Base-by-base conservation (phyloP, 805 yeast genomes). In the Kuraishia molischiana region DNA sequence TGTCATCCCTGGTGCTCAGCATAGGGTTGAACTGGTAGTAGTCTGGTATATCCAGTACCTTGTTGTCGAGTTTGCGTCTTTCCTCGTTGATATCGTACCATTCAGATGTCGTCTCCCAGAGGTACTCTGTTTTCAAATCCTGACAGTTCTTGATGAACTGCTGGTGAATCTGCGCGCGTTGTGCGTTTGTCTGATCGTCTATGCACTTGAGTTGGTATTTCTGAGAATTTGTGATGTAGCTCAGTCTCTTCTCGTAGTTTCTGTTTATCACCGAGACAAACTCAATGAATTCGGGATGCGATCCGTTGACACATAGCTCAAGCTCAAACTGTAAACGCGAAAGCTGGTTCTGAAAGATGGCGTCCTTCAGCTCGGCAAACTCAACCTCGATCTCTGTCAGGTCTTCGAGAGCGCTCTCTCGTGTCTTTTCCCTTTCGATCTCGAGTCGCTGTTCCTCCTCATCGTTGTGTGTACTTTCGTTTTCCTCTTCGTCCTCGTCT, bases 71-170 rank as follows among this genome's bases (percentile, higher is more conserved):
- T 33, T 77, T 77, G 44, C 94, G 70, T 49, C 97, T 70, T 55
- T 92, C 97, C 50, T 80, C 77, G 58, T 87, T 89, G 51, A 89
- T 83, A 46, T 83, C 80, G 62, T 90, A 90, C 97, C 97, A 92
- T 44, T 76, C 70, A 30, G 81, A 73, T 4, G 97, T 89, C 3
- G 95, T 83, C 5, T 74, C 69, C 41, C 74, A 67, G 35, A 90
- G 69, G 64, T 85, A 67, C 19, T 69, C 64, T 38, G 70, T 69
- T 43, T 86, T 81, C 34, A 72, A 57, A 51, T 86, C 94, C 48
- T 79, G 74, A 26, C 74, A 64, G 40, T 74, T 69, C 49, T 82
- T 83, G 54, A 74, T 60, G 54, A 72, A 85, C 52, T 85, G 84
- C 56, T 92, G 97, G 56, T 90, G 96, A 24, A 85, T 72, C 42